phyloP scores from a whole-genome alignment of 139 green algal genomes.

The Chlorella sp. region DNA sequence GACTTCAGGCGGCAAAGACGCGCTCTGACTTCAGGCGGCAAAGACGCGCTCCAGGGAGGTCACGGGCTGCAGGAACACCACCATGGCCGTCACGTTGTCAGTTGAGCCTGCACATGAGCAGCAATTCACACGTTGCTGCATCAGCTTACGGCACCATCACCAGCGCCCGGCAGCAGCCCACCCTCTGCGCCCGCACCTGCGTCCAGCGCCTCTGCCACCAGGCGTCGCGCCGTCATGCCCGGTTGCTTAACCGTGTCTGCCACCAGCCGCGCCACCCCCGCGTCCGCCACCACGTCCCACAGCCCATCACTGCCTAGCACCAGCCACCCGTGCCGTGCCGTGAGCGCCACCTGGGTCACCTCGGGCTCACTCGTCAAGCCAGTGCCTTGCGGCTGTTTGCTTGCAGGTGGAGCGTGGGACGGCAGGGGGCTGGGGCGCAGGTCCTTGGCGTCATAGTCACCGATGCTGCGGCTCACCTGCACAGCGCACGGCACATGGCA shows the following conservation, averaged over 20 bases:
- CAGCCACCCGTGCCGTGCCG: constrained; percentile 65
- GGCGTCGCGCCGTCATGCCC: constrained; percentile 58
- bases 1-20: no score
- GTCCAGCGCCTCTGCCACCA: constrained; percentile 63
- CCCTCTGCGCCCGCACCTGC: background rate
- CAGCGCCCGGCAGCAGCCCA: constrained; percentile 27
- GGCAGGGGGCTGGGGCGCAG: background rate
- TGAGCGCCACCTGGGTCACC: constrained; percentile 38
- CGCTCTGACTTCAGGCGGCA: no score
- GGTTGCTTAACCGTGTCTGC: constrained; percentile 79
- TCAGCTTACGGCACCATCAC: no score
- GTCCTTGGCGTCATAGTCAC: constrained; percentile 60
- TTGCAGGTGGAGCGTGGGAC: background rate
- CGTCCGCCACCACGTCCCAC: constrained; percentile 75
- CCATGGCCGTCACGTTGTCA: constrained; percentile 80
- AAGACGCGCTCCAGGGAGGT: constrained; percentile 53
- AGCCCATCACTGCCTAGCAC: constrained; percentile 82
- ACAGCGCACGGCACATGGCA: no score
- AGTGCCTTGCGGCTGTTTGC: background rate
- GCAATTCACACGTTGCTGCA: no score
- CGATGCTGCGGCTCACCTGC: constrained; percentile 65
- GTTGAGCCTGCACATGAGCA: constrained; percentile 51
- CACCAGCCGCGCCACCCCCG: constrained; percentile 65
- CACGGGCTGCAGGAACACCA: constrained; percentile 65
- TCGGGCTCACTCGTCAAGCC: constrained; percentile 72